Base-by-base conservation (phyloP, 192 early-diverging fungal genomes). In the Linnemannia exigua region DNA sequence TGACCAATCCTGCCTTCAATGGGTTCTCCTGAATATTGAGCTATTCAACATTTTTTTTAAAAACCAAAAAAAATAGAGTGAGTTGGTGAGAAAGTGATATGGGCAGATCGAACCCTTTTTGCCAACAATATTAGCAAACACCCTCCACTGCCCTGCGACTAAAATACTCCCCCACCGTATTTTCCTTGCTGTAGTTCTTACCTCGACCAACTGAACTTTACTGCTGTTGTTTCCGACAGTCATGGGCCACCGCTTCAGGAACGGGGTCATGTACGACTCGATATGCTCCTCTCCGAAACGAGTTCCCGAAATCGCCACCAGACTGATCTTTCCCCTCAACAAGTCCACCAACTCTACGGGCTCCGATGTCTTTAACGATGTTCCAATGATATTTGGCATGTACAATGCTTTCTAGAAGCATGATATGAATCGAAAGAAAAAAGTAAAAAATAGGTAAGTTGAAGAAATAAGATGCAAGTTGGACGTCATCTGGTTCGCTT, bases 21-120 rank as follows among this genome's bases (percentile, higher is more conserved):
- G 84, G 75, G 67, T 91, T 91, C 71, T 91, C 91, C 73, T 91
- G 91, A 22, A 91, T 90, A 84, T 91, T 91, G n/a, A 91, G 70
- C 89, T 91, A 69, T 73, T 6, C 66, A 54, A 19, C n/a, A n/a
- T n/a, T n/a, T n/a, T n/a, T 0, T n/a, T 19, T 11, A 67, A 66
- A 48, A 41, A 46, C 66, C 31, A 41, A 8, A 25, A n/a, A 4
- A 8, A 20, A 25, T 41, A 35, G 36, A n/a, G n/a, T n/a, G n/a
- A n/a, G n/a, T n/a, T n/a, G n/a, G n/a, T n/a, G n/a, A n/a, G n/a
- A n/a, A n/a, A n/a, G n/a, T n/a, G n/a, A n/a, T n/a, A n/a, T n/a
- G n/a, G n/a, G n/a, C n/a, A n/a, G n/a, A n/a, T n/a, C n/a, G n/a
- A n/a, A n/a, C n/a, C n/a, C n/a, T n/a, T n/a, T n/a, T n/a, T n/a